Evolutionary conservation across 371 early-diverging fungal species (phyloP).

Genomic region (Zancudomyces culisetae): DNA sequence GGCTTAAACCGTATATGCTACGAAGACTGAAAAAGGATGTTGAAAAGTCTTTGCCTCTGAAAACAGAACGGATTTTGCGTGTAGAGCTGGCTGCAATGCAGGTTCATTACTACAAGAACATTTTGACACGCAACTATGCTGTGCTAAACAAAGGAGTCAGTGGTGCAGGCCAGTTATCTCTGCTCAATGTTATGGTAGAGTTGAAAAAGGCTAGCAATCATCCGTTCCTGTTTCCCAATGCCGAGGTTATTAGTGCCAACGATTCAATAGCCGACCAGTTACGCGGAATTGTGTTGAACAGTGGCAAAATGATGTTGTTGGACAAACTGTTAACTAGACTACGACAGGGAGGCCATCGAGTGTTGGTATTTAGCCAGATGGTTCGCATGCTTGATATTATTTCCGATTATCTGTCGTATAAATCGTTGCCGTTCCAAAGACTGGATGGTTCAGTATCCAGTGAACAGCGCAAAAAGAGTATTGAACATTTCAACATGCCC

Average conservation of each 20-base stretch:
- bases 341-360: conserved; percentile 74
- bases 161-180: conserved; percentile 65
- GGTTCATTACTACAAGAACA: conserved; percentile 78
- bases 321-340: conserved; percentile 79
- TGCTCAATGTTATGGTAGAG: conserved; percentile 89
- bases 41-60: conserved; percentile 85
- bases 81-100: conserved; percentile 84
- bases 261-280: conserved; percentile 57
- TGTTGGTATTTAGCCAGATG: conserved; percentile 91
- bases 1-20: conserved; percentile 75
- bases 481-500: conserved; percentile 97
- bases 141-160: conserved; percentile 60
- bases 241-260: conserved; percentile 40
- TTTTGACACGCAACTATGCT: conserved; percentile 79
- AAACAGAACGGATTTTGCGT: conserved; percentile 84
- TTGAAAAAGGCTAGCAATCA: conserved; percentile 98
- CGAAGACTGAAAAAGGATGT: conserved; percentile 94
- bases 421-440: conserved; percentile 79
- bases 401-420: conserved; percentile 69
- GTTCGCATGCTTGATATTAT: conserved; percentile 88
- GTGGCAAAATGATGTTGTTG: conserved; percentile 89
- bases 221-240: conserved; percentile 88
- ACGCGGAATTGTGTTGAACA: conserved; percentile 59
- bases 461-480: conserved; percentile 84
- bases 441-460: conserved; percentile 89